A percentile compares a stretch with the other conserved stretches of the same genome.
phyloP scores from a whole-genome alignment of 257 asterid genomes.

The Cynanchum wilfordii region DNA sequence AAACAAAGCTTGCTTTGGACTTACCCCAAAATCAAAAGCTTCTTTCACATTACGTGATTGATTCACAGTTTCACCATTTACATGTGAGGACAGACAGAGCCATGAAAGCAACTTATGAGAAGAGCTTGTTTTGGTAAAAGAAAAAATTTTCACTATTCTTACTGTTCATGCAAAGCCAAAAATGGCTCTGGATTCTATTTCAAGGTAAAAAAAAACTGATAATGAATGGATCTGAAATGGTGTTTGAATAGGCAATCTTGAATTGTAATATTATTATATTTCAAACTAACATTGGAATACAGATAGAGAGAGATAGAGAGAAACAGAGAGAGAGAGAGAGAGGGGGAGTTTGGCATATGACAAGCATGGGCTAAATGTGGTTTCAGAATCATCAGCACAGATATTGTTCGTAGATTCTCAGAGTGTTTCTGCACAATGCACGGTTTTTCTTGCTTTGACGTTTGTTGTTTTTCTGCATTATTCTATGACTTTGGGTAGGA shows the following conservation, averaged over 20 bases:
- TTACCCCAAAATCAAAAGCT: slow-evolving; percentile 21
- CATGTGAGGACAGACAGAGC: slow-evolving; percentile 14
- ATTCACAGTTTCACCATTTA: background rate
- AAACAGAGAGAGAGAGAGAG: too few relatives aligned
- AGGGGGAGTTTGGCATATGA: background rate
- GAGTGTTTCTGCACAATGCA: slow-evolving; percentile 10
- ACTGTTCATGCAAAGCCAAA: slow-evolving; percentile 11
- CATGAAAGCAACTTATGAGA: slow-evolving; percentile 25
- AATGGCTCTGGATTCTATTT: background rate
- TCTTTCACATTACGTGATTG: background rate
- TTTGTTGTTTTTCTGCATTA: slow-evolving; percentile 13
- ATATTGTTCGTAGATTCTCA: slow-evolving; percentile 23
- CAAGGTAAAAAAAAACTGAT: background rate
- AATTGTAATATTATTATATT: background rate
- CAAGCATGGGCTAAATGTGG: slow-evolving; percentile 21
- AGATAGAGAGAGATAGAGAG: background rate
- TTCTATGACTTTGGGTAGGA: slow-evolving; percentile 7
- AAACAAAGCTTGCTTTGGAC: slow-evolving; percentile 25
- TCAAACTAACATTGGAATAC: slow-evolving; percentile 10
- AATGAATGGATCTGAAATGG: slow-evolving; percentile 3
- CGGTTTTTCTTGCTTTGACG: slow-evolving; percentile 2
- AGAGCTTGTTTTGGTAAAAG: background rate
- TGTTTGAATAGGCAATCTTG: slow-evolving; percentile 8
- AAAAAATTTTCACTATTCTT: slow-evolving; percentile 3
- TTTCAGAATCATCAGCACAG: slow-evolving; percentile 18